phyloP scores from a whole-genome alignment of 768 basidiomycete genomes.

The Suillus lakei region DNA sequence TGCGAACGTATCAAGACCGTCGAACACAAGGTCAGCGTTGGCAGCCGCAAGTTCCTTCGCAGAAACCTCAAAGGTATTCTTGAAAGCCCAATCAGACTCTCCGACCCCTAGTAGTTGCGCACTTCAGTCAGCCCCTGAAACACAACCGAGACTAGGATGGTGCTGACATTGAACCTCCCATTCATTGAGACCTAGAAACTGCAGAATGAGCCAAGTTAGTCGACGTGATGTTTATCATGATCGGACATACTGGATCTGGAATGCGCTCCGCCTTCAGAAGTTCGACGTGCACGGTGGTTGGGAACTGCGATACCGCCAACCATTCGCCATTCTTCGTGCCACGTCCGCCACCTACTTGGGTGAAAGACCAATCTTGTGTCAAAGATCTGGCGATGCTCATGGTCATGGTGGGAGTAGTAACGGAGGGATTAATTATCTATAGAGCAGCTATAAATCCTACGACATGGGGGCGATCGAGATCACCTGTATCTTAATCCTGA shows the following conservation, averaged over 20 bases:
- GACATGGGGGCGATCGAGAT: background rate
- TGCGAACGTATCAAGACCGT: constrained; percentile 91
- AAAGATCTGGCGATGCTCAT: constrained; percentile 36
- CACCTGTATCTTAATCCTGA: constrained; percentile 4
- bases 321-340: constrained; percentile 69
- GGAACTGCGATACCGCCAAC: constrained; percentile 66
- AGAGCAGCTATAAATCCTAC: constrained; percentile 12
- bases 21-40: constrained; percentile 80
- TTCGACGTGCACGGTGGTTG: constrained; percentile 89
- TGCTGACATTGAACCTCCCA: constrained; percentile 88
- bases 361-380: constrained; percentile 64
- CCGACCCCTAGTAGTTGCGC: constrained; percentile 70
- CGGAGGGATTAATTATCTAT: background rate
- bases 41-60: constrained; percentile 48
- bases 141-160: background rate
- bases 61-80: constrained; percentile 59
- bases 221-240: background rate
- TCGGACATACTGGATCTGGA: constrained; percentile 77
- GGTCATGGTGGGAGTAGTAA: constrained; percentile 2
- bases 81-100: constrained; percentile 86
- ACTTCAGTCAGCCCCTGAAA: background rate
- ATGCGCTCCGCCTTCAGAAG: constrained; percentile 74
- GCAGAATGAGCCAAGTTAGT: constrained; percentile 17
- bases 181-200: constrained; percentile 82
- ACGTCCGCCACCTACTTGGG: constrained; percentile 64